A percentile compares a stretch with the other conserved stretches of the same genome.
Conservation (phyloP, 2,329 filamentous ascomycete genomes). For the Phialophora macrospora region DNA sequence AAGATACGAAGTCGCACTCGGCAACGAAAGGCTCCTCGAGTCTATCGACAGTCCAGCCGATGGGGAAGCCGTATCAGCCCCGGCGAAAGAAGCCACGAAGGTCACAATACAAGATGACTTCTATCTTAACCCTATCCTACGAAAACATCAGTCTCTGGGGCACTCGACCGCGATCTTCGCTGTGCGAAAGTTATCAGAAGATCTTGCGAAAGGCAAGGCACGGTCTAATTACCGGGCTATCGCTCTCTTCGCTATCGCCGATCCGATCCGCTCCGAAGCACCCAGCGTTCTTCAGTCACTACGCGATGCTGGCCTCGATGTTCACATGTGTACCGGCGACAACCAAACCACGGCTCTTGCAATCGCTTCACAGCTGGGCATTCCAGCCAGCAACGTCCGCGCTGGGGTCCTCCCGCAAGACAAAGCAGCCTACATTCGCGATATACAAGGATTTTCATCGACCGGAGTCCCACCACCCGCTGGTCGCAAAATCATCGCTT, state of each 20-base stretch:
- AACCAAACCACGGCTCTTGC: slow-evolving; percentile 82
- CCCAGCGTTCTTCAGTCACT: slow-evolving; percentile 67
- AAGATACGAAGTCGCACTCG: slow-evolving; percentile 57
- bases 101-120: slow-evolving; percentile 19
- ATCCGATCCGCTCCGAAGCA: slow-evolving; percentile 78
- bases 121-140: slow-evolving; percentile 24
- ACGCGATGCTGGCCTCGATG: slow-evolving; percentile 63
- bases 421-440: slow-evolving; percentile 61
- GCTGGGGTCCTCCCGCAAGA: slow-evolving; percentile 84
- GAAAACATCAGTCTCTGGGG: slow-evolving; percentile 41
- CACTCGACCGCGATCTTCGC: slow-evolving; percentile 54
- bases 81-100: not conserved
- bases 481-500: slow-evolving; percentile 67
- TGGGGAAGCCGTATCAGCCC: not conserved
- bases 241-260: slow-evolving; percentile 75
- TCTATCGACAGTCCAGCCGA: slow-evolving; percentile 20
- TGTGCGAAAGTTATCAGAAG: slow-evolving; percentile 42
- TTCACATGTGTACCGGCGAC: slow-evolving; percentile 94
- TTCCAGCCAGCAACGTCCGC: slow-evolving; percentile 74
- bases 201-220: slow-evolving; percentile 17
- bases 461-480: slow-evolving; percentile 51
- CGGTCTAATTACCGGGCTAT: slow-evolving; percentile 53
- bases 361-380: slow-evolving; percentile 76
- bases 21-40: slow-evolving; percentile 61
- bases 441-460: slow-evolving; percentile 43